These are phyloP conservation scores for Hypoxylon crocopeplum DNA, from an alignment of 495 filamentous ascomycete species.

Conservation along the genomic window DNA sequence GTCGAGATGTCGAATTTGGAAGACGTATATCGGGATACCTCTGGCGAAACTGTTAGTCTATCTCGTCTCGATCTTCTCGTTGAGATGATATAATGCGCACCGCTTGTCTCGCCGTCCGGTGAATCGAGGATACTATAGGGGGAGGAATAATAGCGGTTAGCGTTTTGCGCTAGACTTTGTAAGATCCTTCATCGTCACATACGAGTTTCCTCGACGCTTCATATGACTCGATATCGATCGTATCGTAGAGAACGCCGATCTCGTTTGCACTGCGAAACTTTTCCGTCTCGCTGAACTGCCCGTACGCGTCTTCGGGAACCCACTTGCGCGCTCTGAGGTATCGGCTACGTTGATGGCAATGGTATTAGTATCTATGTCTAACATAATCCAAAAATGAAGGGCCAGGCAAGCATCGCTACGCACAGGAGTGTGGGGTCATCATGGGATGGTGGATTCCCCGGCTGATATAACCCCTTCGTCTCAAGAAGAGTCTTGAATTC, in stretches of 20 bases:
- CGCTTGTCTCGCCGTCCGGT: constrained; percentile 81
- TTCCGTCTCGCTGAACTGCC: constrained; percentile 88
- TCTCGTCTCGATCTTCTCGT: neutral
- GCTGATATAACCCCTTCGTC: constrained; percentile 70
- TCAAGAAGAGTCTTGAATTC: constrained; percentile 72
- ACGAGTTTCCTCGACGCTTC: constrained; percentile 79
- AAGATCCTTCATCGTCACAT: constrained; percentile 34
- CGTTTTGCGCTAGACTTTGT: neutral
- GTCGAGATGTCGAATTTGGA: constrained; percentile 81
- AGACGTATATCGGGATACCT: constrained; percentile 89
- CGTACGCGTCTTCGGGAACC: constrained; percentile 73
- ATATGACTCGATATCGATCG: constrained; percentile 82
- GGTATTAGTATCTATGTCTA: constrained; percentile 10
- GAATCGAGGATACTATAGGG: constrained; percentile 84
- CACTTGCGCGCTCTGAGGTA: constrained; percentile 82
- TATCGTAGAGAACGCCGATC: constrained; percentile 74
- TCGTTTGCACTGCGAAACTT: constrained; percentile 83
- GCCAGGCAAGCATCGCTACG: constrained; percentile 37
- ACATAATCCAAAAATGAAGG: neutral
- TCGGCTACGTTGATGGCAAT: constrained; percentile 58
- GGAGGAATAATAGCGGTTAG: constrained; percentile 18
- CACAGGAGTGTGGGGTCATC: constrained; percentile 85
- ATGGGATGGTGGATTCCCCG: constrained; percentile 65
- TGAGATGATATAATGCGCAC: constrained; percentile 25
- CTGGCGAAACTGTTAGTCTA: constrained; percentile 45